A percentile compares a stretch with the other conserved stretches of the same genome.
Conservation (phyloP, 2,329 filamentous ascomycete species). For the Monosporascus sp. region DNA sequence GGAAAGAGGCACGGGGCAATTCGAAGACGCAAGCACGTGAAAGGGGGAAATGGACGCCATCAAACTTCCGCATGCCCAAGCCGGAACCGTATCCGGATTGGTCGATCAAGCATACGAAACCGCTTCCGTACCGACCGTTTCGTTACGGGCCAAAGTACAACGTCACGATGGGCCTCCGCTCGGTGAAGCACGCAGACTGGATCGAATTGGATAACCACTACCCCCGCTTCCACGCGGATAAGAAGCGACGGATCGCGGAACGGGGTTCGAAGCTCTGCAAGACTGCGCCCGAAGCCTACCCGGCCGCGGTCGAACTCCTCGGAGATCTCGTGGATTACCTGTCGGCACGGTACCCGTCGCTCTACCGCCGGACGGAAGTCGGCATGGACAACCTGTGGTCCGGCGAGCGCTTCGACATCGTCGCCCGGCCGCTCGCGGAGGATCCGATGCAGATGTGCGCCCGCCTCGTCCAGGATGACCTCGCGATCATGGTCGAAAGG, state of each 20-base stretch:
- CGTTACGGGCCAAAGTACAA: constrained; percentile 72
- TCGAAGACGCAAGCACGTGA: constrained; percentile 13
- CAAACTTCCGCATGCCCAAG: constrained; percentile 21
- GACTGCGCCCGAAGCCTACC: constrained; percentile 65
- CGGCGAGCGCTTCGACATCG: constrained; percentile 65
- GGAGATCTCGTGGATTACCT: constrained; percentile 69
- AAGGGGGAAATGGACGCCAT: constrained; percentile 23
- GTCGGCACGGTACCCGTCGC: constrained; percentile 65
- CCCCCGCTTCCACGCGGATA: constrained; percentile 65
- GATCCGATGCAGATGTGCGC: constrained; percentile 74
- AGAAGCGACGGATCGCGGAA: constrained; percentile 61
- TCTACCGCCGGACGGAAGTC: constrained; percentile 58
- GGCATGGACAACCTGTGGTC: constrained; percentile 70
- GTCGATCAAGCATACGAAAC: constrained; percentile 63
- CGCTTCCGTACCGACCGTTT: constrained; percentile 74
- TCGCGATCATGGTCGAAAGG: constrained; percentile 77
- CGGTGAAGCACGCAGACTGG: constrained; percentile 67
- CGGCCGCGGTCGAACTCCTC: constrained; percentile 69
- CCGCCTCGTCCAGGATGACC: constrained; percentile 72
- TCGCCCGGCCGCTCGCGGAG: constrained; percentile 58
- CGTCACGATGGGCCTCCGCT: constrained; percentile 72
- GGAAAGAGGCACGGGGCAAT: constrained; percentile 15
- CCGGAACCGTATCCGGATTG: constrained; percentile 58
- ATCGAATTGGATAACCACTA: constrained; percentile 82
- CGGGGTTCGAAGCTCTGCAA: constrained; percentile 62